Evolutionary conservation across 345 rosid genomes (phyloP).

Genomic region (Reutealis trisperma): DNA sequence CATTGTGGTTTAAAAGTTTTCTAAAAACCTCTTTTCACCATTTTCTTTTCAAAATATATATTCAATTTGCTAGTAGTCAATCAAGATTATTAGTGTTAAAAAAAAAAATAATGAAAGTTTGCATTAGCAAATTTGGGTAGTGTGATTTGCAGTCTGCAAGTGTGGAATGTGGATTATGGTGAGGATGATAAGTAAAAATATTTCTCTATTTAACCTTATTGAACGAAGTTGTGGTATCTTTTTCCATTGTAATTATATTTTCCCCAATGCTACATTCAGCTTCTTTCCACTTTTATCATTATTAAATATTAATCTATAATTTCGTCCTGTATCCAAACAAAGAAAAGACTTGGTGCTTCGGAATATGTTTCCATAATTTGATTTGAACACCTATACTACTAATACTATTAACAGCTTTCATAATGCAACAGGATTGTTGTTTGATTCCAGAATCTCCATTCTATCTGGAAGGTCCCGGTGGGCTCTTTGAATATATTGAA

Average conservation of each 20-base stretch:
- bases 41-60: background rate
- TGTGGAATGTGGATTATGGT: background rate
- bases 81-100: background rate
- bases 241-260: background rate
- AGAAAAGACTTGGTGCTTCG: background rate
- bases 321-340: background rate
- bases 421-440: slow-evolving; percentile 85
- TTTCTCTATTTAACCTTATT: too few species aligned
- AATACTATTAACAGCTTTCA: slow-evolving; percentile 21
- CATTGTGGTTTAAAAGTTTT: background rate
- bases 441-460: slow-evolving; percentile 96
- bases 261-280: background rate
- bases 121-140: background rate
- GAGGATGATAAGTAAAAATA: background rate
- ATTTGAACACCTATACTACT: background rate
- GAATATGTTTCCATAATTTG: background rate
- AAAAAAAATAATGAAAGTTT: background rate
- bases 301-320: background rate
- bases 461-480: slow-evolving; percentile 85
- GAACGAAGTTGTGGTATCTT: background rate
- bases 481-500: slow-evolving; percentile 82
- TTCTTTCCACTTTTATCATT: background rate
- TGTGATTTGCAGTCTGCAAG: background rate
- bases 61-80: background rate
- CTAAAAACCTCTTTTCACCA: background rate